A percentile compares a stretch with the other conserved stretches of the same genome.
Evolutionary conservation across 75 land plant genomes (phyloP).

Genomic region (Picea sitchensis): DNA sequence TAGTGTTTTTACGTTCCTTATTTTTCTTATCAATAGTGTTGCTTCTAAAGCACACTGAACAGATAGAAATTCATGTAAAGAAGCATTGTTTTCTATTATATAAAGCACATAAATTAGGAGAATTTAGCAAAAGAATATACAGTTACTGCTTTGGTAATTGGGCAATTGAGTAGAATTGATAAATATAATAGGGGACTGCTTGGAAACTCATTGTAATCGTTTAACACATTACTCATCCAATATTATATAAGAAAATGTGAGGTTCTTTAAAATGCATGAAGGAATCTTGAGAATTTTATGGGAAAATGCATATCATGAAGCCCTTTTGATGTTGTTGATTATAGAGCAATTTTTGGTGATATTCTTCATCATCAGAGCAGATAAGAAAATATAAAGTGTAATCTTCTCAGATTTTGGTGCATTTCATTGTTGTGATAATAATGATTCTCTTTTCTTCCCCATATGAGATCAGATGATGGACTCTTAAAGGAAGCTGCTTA

Average conservation of each 20-base stretch:
- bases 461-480: slow-evolving; percentile 30
- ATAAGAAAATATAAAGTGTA: not conserved
- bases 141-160: no score
- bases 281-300: not conserved
- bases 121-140: no score
- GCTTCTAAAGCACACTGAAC: not conserved
- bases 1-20: not conserved
- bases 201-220: not conserved
- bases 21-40: not conserved
- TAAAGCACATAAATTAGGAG: no score
- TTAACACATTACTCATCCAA: not conserved
- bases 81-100: no score
- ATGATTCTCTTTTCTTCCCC: not conserved
- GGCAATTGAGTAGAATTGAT: no score
- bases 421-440: no score
- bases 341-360: not conserved
- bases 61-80: not conserved
- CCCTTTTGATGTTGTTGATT: not conserved
- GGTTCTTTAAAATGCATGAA: not conserved
- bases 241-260: no score
- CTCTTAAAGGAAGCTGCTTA: slow-evolving; percentile 29
- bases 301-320: not conserved
- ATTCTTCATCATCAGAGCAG: not conserved
- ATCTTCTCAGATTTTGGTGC: not conserved
- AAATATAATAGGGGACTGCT: not conserved